These are phyloP conservation scores for Draba incana DNA, from an alignment of 345 rosid genomes.

Conservation along the genomic window DNA sequence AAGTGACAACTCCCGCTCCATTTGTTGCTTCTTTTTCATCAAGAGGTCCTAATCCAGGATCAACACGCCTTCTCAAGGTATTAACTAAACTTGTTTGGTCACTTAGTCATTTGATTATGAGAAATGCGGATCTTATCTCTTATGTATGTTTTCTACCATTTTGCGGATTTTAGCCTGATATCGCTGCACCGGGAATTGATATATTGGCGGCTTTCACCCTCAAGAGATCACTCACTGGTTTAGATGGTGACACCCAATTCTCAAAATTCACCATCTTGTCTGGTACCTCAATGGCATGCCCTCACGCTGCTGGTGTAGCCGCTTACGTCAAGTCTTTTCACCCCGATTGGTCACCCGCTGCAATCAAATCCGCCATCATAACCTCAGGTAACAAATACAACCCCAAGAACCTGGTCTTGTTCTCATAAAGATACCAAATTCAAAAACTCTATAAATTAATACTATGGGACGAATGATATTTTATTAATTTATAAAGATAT, in stretches of 20 bases:
- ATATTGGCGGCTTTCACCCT: slow-evolving; percentile 89
- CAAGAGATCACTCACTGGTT: slow-evolving; percentile 70
- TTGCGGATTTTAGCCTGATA: slow-evolving; percentile 66
- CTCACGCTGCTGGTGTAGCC: slow-evolving; percentile 84
- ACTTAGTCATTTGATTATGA: not conserved
- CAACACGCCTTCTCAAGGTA: slow-evolving; percentile 76
- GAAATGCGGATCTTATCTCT: not conserved
- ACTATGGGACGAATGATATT: too few species aligned
- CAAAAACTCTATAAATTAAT: not conserved
- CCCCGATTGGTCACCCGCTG: slow-evolving; percentile 77
- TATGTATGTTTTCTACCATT: not conserved
- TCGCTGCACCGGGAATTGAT: slow-evolving; percentile 85
- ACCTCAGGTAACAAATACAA: slow-evolving; percentile 65
- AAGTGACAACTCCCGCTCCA: slow-evolving; percentile 67
- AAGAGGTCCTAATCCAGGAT: slow-evolving; percentile 86
- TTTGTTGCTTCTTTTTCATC: slow-evolving; percentile 87
- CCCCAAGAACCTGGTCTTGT: not conserved
- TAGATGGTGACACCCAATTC: slow-evolving; percentile 77
- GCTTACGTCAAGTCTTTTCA: slow-evolving; percentile 95
- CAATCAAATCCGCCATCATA: slow-evolving; percentile 86
- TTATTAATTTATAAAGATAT: too few species aligned
- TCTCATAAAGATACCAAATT: not conserved
- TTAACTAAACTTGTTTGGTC: not conserved
- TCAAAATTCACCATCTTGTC: slow-evolving; percentile 77
- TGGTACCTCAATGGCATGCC: slow-evolving; percentile 95